Evolutionary conservation across 306 rosid species (phyloP).

Genomic region (Geum urbanum): DNA sequence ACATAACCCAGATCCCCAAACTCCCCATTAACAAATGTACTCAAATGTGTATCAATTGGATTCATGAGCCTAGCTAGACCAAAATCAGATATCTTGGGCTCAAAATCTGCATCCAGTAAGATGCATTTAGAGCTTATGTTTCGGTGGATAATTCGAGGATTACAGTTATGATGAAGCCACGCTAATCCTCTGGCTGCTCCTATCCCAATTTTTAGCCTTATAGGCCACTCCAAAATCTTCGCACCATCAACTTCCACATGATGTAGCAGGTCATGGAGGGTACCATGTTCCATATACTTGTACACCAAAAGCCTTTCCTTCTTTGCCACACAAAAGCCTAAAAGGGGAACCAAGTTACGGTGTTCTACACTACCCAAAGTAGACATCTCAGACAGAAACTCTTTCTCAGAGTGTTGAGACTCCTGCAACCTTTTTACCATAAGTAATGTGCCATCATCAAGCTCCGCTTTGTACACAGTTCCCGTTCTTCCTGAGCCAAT

Average conservation of each 20-base stretch:
- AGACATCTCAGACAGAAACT: conserved; percentile 77
- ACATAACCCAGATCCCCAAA: conserved; percentile 92
- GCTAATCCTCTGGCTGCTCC: conserved; percentile 95
- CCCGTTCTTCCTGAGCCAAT: conserved; percentile 89
- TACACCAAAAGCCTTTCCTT: conserved; percentile 84
- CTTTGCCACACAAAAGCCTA: conserved; percentile 84
- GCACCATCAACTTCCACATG: conserved; percentile 34
- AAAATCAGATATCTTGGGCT: conserved; percentile 86
- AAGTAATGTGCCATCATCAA: conserved; percentile 64
- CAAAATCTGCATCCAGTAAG: conserved; percentile 64
- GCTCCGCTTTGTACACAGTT: conserved; percentile 68
- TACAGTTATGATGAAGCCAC: conserved; percentile 95
- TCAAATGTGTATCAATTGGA: conserved; percentile 88
- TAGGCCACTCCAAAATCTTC: conserved; percentile 60
- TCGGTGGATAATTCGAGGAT: conserved; percentile 86
- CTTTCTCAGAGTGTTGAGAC: conserved; percentile 79
- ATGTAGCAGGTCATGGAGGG: conserved; percentile 70
- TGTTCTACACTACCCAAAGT: conserved; percentile 68
- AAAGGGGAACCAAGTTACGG: conserved; percentile 80
- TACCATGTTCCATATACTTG: conserved; percentile 70
- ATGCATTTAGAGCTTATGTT: conserved; percentile 94
- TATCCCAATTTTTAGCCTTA: conserved; percentile 78
- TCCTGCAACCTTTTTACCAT: conserved; percentile 95
- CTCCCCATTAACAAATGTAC: conserved; percentile 93
- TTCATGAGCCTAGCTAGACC: conserved; percentile 97